Conservation (phyloP, 768 basidiomycete genomes). For the Naematelia encephala region DNA sequence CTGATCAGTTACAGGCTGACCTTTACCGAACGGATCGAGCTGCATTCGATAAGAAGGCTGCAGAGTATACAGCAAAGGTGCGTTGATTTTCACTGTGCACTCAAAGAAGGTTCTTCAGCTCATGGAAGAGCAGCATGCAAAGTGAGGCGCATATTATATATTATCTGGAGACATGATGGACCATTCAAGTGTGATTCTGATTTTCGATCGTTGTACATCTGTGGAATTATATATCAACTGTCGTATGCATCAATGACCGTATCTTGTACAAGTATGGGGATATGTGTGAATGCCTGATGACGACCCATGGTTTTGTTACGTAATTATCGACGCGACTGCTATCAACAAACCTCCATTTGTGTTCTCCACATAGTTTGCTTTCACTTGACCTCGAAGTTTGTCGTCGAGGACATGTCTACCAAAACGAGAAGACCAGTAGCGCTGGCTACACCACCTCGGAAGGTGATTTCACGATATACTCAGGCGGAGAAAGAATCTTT, state of each 20-base stretch:
- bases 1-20: conserved; percentile 32
- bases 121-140: background rate
- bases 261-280: too few relatives aligned
- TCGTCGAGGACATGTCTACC: conserved; percentile 18
- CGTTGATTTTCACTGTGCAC: background rate
- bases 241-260: background rate
- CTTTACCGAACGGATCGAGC: conserved; percentile 41
- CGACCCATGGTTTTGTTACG: background rate
- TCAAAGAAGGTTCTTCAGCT: background rate
- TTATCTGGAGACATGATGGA: background rate
- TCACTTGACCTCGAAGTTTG: too few relatives aligned
- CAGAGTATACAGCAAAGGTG: conserved; percentile 40
- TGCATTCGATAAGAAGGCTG: conserved; percentile 39
- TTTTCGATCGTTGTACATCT: background rate
- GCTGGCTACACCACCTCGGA: conserved; percentile 34
- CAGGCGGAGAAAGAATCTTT: conserved; percentile 40
- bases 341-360: conserved; percentile 3
- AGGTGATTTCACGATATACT: conserved; percentile 16
- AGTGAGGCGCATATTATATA: too few relatives aligned
- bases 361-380: too few relatives aligned
- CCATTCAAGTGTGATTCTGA: background rate
- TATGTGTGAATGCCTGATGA: background rate
- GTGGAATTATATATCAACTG: background rate
- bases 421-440: conserved; percentile 25
- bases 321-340: conserved; percentile 2